Conservation (phyloP, 2,329 filamentous ascomycete genomes). For the Arthroderma sp. region DNA sequence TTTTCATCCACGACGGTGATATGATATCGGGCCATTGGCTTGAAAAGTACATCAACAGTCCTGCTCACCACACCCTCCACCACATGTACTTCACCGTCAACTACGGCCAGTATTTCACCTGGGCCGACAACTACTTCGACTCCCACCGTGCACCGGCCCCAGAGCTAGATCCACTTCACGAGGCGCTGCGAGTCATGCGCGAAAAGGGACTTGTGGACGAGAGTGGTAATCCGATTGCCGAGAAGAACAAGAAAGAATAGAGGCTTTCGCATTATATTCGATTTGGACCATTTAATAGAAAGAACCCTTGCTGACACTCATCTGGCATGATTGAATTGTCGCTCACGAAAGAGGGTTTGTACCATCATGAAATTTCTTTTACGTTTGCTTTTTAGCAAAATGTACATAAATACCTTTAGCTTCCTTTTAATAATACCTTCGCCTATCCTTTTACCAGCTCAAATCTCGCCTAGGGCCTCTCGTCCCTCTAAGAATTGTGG, state of each 20-base stretch:
- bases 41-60: slow-evolving; percentile 51
- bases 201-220: slow-evolving; percentile 6
- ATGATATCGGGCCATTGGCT: slow-evolving; percentile 67
- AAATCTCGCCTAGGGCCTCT: no score
- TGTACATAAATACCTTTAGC: no score
- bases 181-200: slow-evolving; percentile 5
- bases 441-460: no score
- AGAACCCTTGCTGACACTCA: not conserved
- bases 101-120: slow-evolving; percentile 72
- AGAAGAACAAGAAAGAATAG: slow-evolving; percentile 2
- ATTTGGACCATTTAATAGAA: not conserved
- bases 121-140: slow-evolving; percentile 4
- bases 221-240: not conserved
- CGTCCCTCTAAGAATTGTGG: no score
- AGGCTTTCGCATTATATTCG: not conserved
- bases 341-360: no score
- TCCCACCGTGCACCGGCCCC: slow-evolving; percentile 2
- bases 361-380: no score
- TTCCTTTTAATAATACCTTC: no score
- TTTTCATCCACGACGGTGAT: slow-evolving; percentile 78
- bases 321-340: no score
- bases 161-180: slow-evolving; percentile 4
- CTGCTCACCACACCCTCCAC: slow-evolving; percentile 72
- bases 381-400: no score
- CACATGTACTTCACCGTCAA: slow-evolving; percentile 70